phyloP scores from a whole-genome alignment of 345 rosid genomes.

The Aethionema arabicum region DNA sequence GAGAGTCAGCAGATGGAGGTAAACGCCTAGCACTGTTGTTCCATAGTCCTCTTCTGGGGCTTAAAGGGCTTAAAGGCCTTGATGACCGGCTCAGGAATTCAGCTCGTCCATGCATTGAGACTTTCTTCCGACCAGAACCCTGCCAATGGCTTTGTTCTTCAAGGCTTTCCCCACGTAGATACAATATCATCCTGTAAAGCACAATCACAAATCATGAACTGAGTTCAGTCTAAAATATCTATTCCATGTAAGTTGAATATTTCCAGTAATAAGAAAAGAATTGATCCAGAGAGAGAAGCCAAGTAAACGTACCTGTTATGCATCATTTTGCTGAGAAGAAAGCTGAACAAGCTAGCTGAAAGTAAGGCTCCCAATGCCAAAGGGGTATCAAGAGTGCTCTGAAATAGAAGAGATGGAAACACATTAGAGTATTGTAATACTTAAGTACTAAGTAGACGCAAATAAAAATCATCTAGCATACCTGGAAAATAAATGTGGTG shows the following conservation, averaged over 20 bases:
- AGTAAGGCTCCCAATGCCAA: slow-evolving; percentile 50
- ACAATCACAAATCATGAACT: background rate
- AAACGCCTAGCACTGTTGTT: slow-evolving; percentile 42
- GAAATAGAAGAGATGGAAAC: slow-evolving; percentile 27
- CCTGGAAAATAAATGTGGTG: slow-evolving; percentile 75
- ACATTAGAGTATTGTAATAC: background rate
- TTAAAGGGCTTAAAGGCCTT: slow-evolving; percentile 13
- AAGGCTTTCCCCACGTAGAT: background rate
- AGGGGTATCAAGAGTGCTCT: slow-evolving; percentile 73
- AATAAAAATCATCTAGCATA: slow-evolving; percentile 11
- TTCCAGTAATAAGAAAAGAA: too few species aligned
- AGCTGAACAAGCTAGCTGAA: slow-evolving; percentile 45
- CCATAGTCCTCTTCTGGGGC: slow-evolving; percentile 50
- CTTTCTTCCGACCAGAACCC: background rate
- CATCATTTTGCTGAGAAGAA: slow-evolving; percentile 29
- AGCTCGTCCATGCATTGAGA: slow-evolving; percentile 46
- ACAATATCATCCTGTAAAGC: slow-evolving; percentile 8
- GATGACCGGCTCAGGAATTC: slow-evolving; percentile 69
- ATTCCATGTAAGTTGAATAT: too few species aligned
- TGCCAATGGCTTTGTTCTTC: slow-evolving; percentile 20
- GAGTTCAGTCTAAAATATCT: slow-evolving; percentile 16
- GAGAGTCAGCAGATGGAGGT: slow-evolving; percentile 58
- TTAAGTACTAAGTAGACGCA: background rate
- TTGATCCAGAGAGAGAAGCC: background rate
- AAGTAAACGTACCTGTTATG: background rate